phyloP scores from a whole-genome alignment of 2,329 filamentous ascomycete genomes.

The Aquanectria penicillioides region DNA sequence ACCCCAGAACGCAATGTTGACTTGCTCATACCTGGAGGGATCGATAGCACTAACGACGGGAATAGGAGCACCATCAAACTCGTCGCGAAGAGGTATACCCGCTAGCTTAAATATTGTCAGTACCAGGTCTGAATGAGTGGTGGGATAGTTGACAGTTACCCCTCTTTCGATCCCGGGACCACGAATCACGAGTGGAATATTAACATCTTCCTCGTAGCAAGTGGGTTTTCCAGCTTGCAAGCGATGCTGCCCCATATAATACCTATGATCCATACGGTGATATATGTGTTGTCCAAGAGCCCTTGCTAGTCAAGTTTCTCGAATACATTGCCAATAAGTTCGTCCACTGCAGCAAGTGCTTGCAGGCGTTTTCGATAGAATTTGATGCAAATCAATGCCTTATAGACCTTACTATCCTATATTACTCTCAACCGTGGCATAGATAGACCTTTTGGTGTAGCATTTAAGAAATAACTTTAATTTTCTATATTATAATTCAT shows the following conservation, averaged over 20 bases:
- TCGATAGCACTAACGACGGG: constrained; percentile 40
- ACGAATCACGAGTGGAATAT: constrained; percentile 61
- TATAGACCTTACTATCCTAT: no score
- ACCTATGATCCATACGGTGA: not conserved
- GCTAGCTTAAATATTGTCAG: constrained; percentile 60
- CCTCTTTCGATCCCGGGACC: constrained; percentile 57
- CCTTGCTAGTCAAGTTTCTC: not conserved
- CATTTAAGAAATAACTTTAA: no score
- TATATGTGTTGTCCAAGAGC: not conserved
- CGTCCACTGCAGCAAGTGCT: not conserved
- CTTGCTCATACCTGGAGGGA: not conserved
- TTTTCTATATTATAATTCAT: no score
- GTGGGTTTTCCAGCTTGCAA: not conserved
- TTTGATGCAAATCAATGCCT: no score
- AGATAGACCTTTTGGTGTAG: no score
- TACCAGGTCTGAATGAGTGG: constrained; percentile 64
- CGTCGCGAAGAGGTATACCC: constrained; percentile 47
- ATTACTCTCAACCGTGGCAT: no score
- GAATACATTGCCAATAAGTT: not conserved
- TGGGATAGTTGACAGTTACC: constrained; percentile 50
- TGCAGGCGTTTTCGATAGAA: constrained; percentile 2
- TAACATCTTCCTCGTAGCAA: constrained; percentile 53
- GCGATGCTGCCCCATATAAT: not conserved
- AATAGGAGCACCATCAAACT: constrained; percentile 63
- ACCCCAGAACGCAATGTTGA: constrained; percentile 11